Conservation (phyloP, 2,329 filamentous ascomycete genomes). For the Nemania diffusa region DNA sequence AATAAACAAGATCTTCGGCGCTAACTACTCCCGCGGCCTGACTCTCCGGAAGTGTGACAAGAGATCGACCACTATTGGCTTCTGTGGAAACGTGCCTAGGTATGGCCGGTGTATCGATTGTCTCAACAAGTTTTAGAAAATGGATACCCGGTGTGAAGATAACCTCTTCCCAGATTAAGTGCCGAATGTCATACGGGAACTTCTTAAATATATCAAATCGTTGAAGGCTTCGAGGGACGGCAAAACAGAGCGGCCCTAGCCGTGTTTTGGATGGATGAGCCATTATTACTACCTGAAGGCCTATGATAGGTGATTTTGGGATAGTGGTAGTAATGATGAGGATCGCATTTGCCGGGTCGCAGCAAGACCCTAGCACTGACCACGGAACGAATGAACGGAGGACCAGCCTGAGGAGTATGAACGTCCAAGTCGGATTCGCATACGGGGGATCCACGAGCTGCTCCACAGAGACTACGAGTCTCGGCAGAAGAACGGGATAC, state of each 20-base stretch:
- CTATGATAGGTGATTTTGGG: neutral
- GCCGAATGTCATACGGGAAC: conserved; percentile 47
- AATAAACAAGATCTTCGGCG: conserved; percentile 14
- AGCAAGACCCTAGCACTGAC: neutral
- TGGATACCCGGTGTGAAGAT: conserved; percentile 48
- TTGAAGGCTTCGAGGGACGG: conserved; percentile 39
- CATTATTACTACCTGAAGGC: conserved; percentile 22
- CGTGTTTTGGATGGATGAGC: conserved; percentile 1
- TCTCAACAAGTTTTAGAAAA: conserved; percentile 46
- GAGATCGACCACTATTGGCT: conserved; percentile 11
- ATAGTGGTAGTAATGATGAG: neutral
- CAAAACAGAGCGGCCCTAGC: conserved; percentile 36
- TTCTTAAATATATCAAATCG: conserved; percentile 42
- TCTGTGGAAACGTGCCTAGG: neutral
- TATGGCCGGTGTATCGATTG: conserved; percentile 8
- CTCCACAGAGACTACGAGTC: conserved; percentile 1
- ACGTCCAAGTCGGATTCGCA: neutral
- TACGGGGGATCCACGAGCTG: neutral
- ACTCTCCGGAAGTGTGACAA: neutral
- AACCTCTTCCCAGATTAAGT: conserved; percentile 45
- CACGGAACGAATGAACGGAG: neutral
- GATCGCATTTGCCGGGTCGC: conserved; percentile 2
- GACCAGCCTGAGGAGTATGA: neutral
- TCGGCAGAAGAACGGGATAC: conserved; percentile 1
- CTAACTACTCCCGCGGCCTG: neutral